Evolutionary conservation across 345 rosid species (phyloP), one percentile per base, ranked within the genome.

Genomic region (Adansonia digitata): DNA sequence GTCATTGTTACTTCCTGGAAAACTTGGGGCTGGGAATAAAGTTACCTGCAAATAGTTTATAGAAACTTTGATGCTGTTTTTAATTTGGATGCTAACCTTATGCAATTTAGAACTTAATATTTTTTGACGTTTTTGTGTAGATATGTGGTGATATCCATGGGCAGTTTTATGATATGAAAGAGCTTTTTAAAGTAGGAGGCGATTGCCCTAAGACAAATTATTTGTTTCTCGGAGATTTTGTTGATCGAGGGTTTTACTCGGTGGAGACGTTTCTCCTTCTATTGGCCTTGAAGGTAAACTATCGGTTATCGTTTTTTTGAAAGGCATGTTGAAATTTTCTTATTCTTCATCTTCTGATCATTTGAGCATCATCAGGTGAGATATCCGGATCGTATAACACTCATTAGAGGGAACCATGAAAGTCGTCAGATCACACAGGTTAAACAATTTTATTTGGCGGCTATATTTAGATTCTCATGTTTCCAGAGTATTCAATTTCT

Each of bases 361-460:
- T 69, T 80, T 80, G 73, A 53, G 76, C 70, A 14, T 79, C 48
- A 75, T 76, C 83, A 95, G 99, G 98, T 96, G 80, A 86, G 99
- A 79, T 93, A 93, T 84, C 99, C 95, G 15, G 98, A 96, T 83
- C 85, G 97, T 69, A 93, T 96, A 79, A 93, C 99, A 61, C 97
- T 96, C 71, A 90, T 93, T 74, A 84, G 97, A 84, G 98, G 97
- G 39, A 96, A 93, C 87, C 98, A 95, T 78, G 98, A 95, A 83
- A 90, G 98, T 80, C 94, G 97, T 62, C 97, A 96, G 83, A 96
- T 96, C 79, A 96, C 99, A 22, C 97, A 96, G 98, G 99, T 95
- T 66, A 67, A 52, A 31, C 9, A 49, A 74, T 40, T 72, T 73
- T 6, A 13, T 74, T 74, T 60, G 70, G 72, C 53, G 42, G 74